Base-by-base conservation (phyloP, 2,329 filamentous ascomycete genomes). In the Neospermospora avenae region DNA sequence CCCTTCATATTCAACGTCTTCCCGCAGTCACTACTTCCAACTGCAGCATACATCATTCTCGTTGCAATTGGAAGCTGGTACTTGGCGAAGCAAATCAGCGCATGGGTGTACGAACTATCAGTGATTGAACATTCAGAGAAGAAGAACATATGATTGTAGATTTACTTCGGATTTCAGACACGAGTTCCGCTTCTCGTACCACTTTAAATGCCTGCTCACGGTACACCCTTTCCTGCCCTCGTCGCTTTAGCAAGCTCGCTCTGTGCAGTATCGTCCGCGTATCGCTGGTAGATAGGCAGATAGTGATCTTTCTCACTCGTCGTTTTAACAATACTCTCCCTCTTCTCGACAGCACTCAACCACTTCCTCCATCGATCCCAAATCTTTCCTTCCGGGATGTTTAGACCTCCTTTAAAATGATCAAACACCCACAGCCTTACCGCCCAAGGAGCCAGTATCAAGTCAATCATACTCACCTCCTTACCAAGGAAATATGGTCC, bases 1-100 rank as follows among this genome's bases (percentile, higher is more conserved):
- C 92, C 92, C 0, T 98, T 88, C 71, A 62, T 96, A 42, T 76
- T 87, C 70, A 95, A 96, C 76, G 71, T 92, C 16, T 80, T 98
- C 55, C 95, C 95, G 13, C 80, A 80, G 55, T 96, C 92, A 3
- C 78, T 98, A 16, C 70, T 89, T 22, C 86, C 90, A 20, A 93
- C 89, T 1, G 84, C 84, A 13, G 77, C 76, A 37, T 96, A 92
- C 74, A 80, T 96, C 57, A 68, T 81, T 3, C 66, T 83, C 3
- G 81, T 96, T 57, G 84, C 85, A 14, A 64, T 72, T 57, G 66
- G 67, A n/a, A 68, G 69, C 46, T 72, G 69, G 67, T 65, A 63
- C 55, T 35, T 73, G 13, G 64, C 72, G 4, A 66, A 65, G 54
- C 65, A 66, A 34, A 63, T 73, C 20, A 68, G 59, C 28, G 58